Conservation (phyloP, 78 protist species). For the Dictyostelium purpureum region DNA sequence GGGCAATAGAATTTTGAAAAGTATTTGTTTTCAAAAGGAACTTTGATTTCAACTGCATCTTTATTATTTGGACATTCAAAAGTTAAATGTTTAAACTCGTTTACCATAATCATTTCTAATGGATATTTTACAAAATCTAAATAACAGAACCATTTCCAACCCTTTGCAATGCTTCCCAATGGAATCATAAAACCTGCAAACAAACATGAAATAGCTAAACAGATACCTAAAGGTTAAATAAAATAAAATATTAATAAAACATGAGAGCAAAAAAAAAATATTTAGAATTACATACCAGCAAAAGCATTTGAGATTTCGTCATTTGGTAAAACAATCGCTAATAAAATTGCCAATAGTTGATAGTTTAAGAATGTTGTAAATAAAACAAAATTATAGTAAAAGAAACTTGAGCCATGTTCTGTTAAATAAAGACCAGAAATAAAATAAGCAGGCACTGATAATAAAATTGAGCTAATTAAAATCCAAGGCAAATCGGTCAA, state of each 20-base stretch:
- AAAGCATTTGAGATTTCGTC: slow-evolving; percentile 49
- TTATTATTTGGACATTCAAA: neutral
- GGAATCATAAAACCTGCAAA: slow-evolving; percentile 67
- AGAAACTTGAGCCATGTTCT: slow-evolving; percentile 28
- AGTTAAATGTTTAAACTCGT: neutral
- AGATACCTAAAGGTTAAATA: too few species aligned
- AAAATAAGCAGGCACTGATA: slow-evolving; percentile 45
- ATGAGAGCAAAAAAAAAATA: too few species aligned
- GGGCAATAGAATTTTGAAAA: too few species aligned
- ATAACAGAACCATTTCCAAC: slow-evolving; percentile 58
- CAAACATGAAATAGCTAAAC: slow-evolving; percentile 11
- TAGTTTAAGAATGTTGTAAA: slow-evolving; percentile 26
- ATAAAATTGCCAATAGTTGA: slow-evolving; percentile 27
- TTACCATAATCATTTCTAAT: neutral
- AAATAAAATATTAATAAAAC: too few species aligned
- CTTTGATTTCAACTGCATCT: neutral
- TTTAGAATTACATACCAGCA: slow-evolving; percentile 30
- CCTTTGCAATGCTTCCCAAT: slow-evolving; percentile 20
- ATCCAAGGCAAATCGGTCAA: slow-evolving; percentile 60
- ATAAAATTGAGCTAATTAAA: slow-evolving; percentile 18
- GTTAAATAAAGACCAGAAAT: slow-evolving; percentile 16
- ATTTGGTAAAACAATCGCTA: slow-evolving; percentile 56
- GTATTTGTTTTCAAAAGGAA: too few species aligned
- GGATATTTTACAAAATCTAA: slow-evolving; percentile 17
- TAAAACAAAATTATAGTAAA: slow-evolving; percentile 23